Base-by-base conservation (phyloP, 768 basidiomycete genomes). In the Filobasidium wieringae region DNA sequence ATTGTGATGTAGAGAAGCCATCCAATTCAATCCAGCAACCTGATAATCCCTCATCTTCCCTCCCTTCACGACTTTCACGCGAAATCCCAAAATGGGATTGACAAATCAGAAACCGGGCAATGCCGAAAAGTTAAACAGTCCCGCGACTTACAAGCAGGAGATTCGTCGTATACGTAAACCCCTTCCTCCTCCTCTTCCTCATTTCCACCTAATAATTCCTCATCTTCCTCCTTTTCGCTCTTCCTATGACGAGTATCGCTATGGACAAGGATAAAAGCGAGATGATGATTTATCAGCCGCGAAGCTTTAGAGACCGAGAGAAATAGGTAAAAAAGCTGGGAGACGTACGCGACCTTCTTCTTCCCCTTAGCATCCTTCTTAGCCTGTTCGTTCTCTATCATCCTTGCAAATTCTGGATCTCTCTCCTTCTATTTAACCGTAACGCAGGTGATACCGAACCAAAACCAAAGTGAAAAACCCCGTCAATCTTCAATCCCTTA, bases 161-260 rank as follows among this genome's bases (percentile, higher is more conserved):
- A 91, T 63, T 90, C 84, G 68, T 96, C 91, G 59, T 97, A 99
- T 4, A 96, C 89, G 59, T 83, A 88, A 31, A 62, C 52, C n/a
- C 27, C 57, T 0, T 92, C 87, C 60, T 91, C 86, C 65, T 95
- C 90, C 63, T 85, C 83, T 2, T 87, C 88, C 57, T 88, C 87
- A 7, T 85, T 86, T 47, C 88, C 88, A 68, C 90, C 87, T 39
- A 97, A 74, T 67, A 99, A 67, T 74, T 99, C 93, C 62, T 93
- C 91, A 55, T 97, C 95, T 72, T 97, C 95, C 68, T 99, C 95
- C 75, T 95, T 95, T 74, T 99, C 95, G 0, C 88, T 91, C 73
- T 91, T 95, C 54, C 93, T 82, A 68, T 91, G 89, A 9, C 92
- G 85, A 27, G 83, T 81, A 62, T 87, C 88, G 53, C 86, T 89